A percentile compares a stretch with the other conserved stretches of the same genome.
These are phyloP conservation scores for Chalciporus piperatus DNA, from an alignment of 768 basidiomycete species.

Conservation along the genomic window DNA sequence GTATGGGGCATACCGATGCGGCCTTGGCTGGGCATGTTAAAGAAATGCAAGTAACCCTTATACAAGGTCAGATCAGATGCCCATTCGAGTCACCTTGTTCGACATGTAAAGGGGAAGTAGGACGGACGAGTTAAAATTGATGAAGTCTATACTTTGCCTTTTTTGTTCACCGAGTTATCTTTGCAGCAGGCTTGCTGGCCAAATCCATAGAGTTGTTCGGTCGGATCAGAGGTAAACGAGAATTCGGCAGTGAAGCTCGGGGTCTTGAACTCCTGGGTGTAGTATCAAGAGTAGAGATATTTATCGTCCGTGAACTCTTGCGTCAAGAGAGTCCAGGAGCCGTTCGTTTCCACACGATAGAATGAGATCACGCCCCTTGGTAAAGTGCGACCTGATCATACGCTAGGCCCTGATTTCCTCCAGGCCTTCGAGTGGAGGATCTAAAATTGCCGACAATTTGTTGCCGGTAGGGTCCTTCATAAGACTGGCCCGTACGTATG, in stretches of 20 bases:
- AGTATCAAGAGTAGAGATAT: not conserved
- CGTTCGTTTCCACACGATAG: not conserved
- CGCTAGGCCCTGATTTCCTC: too few relatives aligned
- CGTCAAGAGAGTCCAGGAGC: not conserved
- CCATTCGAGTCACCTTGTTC: conserved; percentile 27
- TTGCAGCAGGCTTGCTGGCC: conserved; percentile 39
- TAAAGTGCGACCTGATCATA: not conserved
- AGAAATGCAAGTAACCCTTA: too few relatives aligned
- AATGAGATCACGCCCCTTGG: not conserved
- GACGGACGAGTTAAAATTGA: conserved; percentile 38
- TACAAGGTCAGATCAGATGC: not conserved
- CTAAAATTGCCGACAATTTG: not conserved
- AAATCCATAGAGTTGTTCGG: conserved; percentile 36
- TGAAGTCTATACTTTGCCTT: conserved; percentile 38
- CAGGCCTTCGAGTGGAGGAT: not conserved
- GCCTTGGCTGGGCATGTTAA: too few relatives aligned
- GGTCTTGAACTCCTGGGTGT: not conserved
- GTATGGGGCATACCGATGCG: too few relatives aligned
- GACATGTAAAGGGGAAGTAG: conserved; percentile 38
- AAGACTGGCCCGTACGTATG: not conserved
- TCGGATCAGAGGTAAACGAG: conserved; percentile 28
- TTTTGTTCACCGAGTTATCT: conserved; percentile 38
- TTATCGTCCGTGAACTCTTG: conserved; percentile 4
- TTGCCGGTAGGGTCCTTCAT: not conserved
- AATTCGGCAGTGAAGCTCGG: conserved; percentile 33